Evolutionary conservation across 1,284 basidiomycete species (phyloP).

Genomic region (Peniophora sp.): DNA sequence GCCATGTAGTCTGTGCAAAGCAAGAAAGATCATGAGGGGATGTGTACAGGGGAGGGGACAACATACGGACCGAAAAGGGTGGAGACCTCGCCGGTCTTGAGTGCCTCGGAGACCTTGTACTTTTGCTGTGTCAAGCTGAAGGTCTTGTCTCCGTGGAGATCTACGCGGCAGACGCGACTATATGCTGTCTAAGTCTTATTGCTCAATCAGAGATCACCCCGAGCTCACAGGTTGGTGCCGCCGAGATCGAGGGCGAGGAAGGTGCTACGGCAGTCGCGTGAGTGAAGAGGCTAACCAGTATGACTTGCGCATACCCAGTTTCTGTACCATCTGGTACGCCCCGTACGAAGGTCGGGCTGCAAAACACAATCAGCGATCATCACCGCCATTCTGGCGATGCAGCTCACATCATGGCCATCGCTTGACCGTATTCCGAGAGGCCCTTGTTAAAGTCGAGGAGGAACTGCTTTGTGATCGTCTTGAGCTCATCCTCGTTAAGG

Average conservation of each 20-base stretch:
- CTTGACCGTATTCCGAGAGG: conserved; percentile 59
- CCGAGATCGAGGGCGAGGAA: conserved; percentile 93
- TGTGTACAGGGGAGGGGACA: background rate
- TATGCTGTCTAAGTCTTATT: too few relatives aligned
- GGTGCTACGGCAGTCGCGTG: conserved; percentile 42
- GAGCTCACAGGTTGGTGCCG: conserved; percentile 84
- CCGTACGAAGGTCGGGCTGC: conserved; percentile 82
- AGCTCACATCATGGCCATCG: conserved; percentile 85
- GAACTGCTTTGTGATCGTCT: conserved; percentile 71
- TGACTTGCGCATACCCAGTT: conserved; percentile 60
- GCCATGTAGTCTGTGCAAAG: conserved; percentile 83
- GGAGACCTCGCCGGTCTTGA: conserved; percentile 84
- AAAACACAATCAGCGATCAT: background rate
- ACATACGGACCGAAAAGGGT: conserved; percentile 68
- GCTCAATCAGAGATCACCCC: background rate
- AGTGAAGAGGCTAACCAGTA: conserved; percentile 2
- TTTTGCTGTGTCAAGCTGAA: conserved; percentile 90
- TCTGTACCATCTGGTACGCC: conserved; percentile 88
- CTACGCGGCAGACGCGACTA: conserved; percentile 91
- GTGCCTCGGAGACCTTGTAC: conserved; percentile 83
- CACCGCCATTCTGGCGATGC: background rate
- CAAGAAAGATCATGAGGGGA: background rate
- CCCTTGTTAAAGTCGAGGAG: conserved; percentile 71
- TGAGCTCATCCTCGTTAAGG: conserved; percentile 52
- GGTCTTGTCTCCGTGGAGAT: conserved; percentile 80